phyloP scores from a whole-genome alignment of 2,329 filamentous ascomycete species.

The Penicillium occitanis region DNA sequence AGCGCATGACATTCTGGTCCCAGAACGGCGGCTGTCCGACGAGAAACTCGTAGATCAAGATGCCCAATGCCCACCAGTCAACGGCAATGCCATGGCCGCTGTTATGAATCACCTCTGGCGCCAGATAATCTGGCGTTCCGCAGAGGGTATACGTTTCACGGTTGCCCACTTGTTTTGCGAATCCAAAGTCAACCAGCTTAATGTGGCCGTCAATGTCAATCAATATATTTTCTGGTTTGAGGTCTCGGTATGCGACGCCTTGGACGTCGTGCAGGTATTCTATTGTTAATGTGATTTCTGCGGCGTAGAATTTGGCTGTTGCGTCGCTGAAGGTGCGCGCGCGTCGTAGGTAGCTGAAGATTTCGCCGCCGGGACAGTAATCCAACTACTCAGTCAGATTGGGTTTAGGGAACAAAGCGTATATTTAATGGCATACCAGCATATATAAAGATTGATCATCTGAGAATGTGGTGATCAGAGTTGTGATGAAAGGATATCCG shows the following conservation, averaged over 20 bases:
- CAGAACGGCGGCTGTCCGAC: slow-evolving; percentile 68
- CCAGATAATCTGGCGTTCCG: slow-evolving; percentile 66
- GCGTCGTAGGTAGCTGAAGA: slow-evolving; percentile 64
- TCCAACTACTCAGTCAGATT: slow-evolving; percentile 50
- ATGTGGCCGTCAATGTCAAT: slow-evolving; percentile 65
- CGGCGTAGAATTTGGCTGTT: slow-evolving; percentile 65
- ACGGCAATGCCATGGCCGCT: slow-evolving; percentile 64
- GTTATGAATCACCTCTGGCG: slow-evolving; percentile 66
- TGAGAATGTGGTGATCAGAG: slow-evolving; percentile 63
- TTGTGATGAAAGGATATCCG: slow-evolving; percentile 66
- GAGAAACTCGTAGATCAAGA: slow-evolving; percentile 66
- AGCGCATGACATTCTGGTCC: slow-evolving; percentile 68
- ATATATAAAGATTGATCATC: slow-evolving; percentile 60
- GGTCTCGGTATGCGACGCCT: slow-evolving; percentile 65
- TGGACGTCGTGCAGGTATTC: slow-evolving; percentile 64
- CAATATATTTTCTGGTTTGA: slow-evolving; percentile 68
- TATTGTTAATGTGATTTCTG: slow-evolving; percentile 64
- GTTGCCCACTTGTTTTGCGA: slow-evolving; percentile 62
- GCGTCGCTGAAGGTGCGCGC: slow-evolving; percentile 62
- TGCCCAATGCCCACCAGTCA: slow-evolving; percentile 69
- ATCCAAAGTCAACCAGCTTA: slow-evolving; percentile 67
- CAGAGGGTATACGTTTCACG: slow-evolving; percentile 65
- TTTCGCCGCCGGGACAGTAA: slow-evolving; percentile 67
- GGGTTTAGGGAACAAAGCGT: too few relatives aligned
- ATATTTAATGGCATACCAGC: slow-evolving; percentile 39